Evolutionary conservation across 202 grass and related monocot species (phyloP), one percentile per base, ranked within the genome.

Genomic region (Zizania palustris): DNA sequence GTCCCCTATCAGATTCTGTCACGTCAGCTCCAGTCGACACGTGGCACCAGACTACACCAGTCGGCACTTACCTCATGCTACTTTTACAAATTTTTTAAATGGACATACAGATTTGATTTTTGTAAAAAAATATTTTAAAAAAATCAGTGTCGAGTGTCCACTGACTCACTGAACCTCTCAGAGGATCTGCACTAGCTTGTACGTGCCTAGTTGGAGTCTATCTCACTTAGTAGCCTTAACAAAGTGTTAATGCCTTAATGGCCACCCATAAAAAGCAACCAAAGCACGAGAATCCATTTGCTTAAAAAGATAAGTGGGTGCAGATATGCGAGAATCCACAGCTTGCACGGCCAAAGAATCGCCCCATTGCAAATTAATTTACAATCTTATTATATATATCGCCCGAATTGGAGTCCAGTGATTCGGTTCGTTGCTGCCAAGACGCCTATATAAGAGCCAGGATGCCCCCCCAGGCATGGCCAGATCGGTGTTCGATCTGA

Each of bases 291-390:
- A 88, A 76, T 72, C 50, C 50, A 80, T 37, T 81, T 70, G 65
- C 72, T 73, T 46, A 76, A 76, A 76, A 76, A 63, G 58, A 85
- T 58, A 67, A 85, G 65, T 83, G 82, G 85, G 78, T 69, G 79
- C 21, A 74, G 82, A 83, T 72, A 92, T 73, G 74, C 44, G 56
- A 62, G 78, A 83, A 83, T 83, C 70, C 74, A 88, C 71, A 70
- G 39, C n/a, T n/a, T n/a, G n/a, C 21, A 20, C 51, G 21, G 45
- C 68, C 45, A 74, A 71, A 79, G 57, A 83, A 80, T 71, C 45
- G 19, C 51, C 9, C 36, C 38, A 44, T 58, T 81, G 46, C 56
- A 48, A 78, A 78, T 78, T 28, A 28, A 28, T 78, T 28, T 1
- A 28, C 28, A 28, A 28, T 28, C n/a, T n/a, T n/a, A n/a, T n/a